phyloP scores from a whole-genome alignment of 352 stramenopile species.

The Blastocystis sp. region DNA sequence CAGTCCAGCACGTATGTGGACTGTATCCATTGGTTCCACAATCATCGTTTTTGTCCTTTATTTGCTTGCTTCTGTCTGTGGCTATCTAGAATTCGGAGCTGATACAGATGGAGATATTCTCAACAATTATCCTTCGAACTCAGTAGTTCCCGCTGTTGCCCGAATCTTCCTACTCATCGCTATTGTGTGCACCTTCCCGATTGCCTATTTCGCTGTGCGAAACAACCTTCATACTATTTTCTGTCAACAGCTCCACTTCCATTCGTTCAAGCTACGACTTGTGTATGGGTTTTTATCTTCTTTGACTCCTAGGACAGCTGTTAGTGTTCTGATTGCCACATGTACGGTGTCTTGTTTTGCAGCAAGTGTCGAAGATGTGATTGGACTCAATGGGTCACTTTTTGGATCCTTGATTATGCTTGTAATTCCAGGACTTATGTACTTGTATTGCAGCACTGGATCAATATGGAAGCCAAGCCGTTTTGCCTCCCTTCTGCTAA shows the following conservation, averaged over 20 bases:
- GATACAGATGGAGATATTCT: constrained; percentile 46
- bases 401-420: constrained; percentile 55
- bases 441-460: not conserved
- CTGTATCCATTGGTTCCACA: not conserved
- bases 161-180: constrained; percentile 4
- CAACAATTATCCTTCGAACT: constrained; percentile 35
- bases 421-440: constrained; percentile 55
- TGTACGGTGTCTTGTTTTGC: constrained; percentile 19
- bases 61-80: not conserved
- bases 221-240: constrained; percentile 51
- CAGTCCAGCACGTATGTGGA: not conserved
- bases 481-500: not conserved
- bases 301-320: not conserved
- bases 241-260: constrained; percentile 29
- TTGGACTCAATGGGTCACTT: constrained; percentile 51
- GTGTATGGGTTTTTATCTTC: not conserved
- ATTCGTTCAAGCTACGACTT: constrained; percentile 32
- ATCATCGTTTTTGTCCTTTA: constrained; percentile 50
- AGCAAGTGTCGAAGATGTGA: constrained; percentile 41
- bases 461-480: not conserved
- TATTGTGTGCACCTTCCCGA: constrained; percentile 33
- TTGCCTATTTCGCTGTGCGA: constrained; percentile 36
- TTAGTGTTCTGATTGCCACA: constrained; percentile 11
- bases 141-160: not conserved
- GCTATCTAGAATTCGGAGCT: constrained; percentile 50